Evolutionary conservation across 2,329 filamentous ascomycete species (phyloP), one percentile per base, ranked within the genome.

Genomic region (Rhynchosporium graminicola): DNA sequence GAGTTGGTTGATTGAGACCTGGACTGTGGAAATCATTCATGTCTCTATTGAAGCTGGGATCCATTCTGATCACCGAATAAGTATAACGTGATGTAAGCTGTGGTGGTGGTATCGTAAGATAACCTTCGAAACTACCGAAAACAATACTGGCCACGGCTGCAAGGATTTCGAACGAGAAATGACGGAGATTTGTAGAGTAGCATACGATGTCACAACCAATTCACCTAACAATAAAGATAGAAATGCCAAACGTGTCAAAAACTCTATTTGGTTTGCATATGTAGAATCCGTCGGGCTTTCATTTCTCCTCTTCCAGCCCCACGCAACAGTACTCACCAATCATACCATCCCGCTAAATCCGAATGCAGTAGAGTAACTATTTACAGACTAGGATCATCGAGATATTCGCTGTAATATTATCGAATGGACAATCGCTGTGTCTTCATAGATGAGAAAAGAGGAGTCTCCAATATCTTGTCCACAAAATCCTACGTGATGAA

Each of bases 301-400:
- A 10, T 29, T 40, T 54, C 51, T 36, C 51, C 51, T 54, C 51
- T 54, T 54, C 40, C 51, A 6, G 12, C 20, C 9, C 10, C 10
- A 20, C 51, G 20, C 51, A 33, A 54, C 36, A 28, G 7, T 29
- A 13, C 3, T 15, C 31, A 13, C 50, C 51, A 54, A 38, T 38
- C 51, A 54, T 12, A 42, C 29, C 33, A 9, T 6, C 51, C 40
- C 36, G 51, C 51, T 54, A 54, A 28, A 54, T 46, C 33, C 33
- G 9, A 36, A 5, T 36, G 6, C 33, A 10, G 5, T 36, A 36
- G 9, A 36, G 33, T 36, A 6, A 10, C 33, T 36, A 20, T 36
- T 6, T 10, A 10, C 33, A 10, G 33, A 36, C 33, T 36, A 10
- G 33, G 9, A 36, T 20, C 20, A 36, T 5, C 33, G 6, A 36